A percentile compares a stretch with the other conserved stretches of the same genome.
Conservation (phyloP, 208 protist species). For the Crithidia fasciculata region DNA sequence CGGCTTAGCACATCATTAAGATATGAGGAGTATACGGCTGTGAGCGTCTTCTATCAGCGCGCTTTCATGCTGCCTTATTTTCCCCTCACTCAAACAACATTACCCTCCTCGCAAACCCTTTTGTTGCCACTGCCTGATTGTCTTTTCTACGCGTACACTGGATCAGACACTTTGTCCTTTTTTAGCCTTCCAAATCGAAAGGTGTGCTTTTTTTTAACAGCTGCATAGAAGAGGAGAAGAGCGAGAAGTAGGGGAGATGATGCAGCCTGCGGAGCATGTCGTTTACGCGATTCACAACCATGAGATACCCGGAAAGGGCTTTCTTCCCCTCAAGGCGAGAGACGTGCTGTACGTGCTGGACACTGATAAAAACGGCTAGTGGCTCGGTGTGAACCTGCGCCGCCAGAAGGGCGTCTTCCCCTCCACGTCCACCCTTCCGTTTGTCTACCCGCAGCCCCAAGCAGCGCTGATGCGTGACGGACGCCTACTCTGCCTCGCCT, state of each 20-base stretch:
- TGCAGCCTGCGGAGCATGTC: conserved; percentile 31
- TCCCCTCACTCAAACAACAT: too few species aligned
- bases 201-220: not conserved
- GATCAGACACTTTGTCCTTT: too few species aligned
- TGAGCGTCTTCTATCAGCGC: too few species aligned
- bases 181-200: not conserved
- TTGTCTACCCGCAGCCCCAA: conserved; percentile 36
- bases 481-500: conserved; percentile 28
- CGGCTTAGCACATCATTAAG: too few species aligned
- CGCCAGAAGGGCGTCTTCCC: conserved; percentile 70
- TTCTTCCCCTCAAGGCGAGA: conserved; percentile 49
- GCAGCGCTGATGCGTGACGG: conserved; percentile 41
- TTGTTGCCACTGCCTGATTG: too few species aligned
- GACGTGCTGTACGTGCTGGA: conserved; percentile 73
- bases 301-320: conserved; percentile 43
- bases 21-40: too few species aligned
- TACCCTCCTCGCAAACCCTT: too few species aligned
- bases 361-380: conserved; percentile 72
- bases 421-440: conserved; percentile 65
- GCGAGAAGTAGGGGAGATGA: not conserved
- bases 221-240: not conserved
- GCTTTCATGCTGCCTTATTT: too few species aligned
- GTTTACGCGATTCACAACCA: conserved; percentile 67
- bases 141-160: too few species aligned
- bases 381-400: conserved; percentile 57